Evolutionary conservation across 805 yeast genomes (phyloP), one percentile per base, ranked within the genome.

Genomic region (Pichia sporocuriosa): DNA sequence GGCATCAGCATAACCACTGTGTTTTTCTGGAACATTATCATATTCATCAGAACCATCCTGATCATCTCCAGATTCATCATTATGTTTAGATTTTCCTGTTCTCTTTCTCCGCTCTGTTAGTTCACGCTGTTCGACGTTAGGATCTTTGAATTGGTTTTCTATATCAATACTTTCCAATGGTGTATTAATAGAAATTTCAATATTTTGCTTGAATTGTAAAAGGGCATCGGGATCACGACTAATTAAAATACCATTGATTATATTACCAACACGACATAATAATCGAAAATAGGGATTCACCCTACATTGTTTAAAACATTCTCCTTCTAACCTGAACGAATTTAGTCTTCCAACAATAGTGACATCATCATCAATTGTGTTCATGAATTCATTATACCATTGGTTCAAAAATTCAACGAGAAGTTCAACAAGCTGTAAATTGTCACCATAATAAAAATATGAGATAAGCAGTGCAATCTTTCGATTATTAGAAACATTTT

Each of bases 401-500:
- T 48, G 51, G 4, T 15, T 32, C n/a, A 51, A 20, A 20, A 30
- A 35, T 4, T 57, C 51, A 4, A 63, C 54, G 13, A 77, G 45
- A 69, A 73, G 68, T n/a, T 67, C 66, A 13, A 81, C 54, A 4
- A 69, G 51, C 0, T 59, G 56, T 15, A 73, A 56, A 43, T 75
- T 69, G 37, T 72, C 75, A 32, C 76, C 79, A 12, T 65, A 48
- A 26, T 50, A 43, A 15, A 59, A 40, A 13, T 45, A 38, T 30
- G 59, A 52, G 7, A 52, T 56, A 19, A 57, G 35, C 7, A 57
- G 35, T 20, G 57, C 32, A 23, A 59, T 49, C 31, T 53, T 55
- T 43, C 54, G 55, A 17, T 42, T 55, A n/a, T 45, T 48, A 11
- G 59, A 47, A 28, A 58, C 37, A 3, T 20, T 33, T 3, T 42